Evolutionary conservation across 805 yeast genomes (phyloP).

Genomic region (Myxozyma melibiosi): DNA sequence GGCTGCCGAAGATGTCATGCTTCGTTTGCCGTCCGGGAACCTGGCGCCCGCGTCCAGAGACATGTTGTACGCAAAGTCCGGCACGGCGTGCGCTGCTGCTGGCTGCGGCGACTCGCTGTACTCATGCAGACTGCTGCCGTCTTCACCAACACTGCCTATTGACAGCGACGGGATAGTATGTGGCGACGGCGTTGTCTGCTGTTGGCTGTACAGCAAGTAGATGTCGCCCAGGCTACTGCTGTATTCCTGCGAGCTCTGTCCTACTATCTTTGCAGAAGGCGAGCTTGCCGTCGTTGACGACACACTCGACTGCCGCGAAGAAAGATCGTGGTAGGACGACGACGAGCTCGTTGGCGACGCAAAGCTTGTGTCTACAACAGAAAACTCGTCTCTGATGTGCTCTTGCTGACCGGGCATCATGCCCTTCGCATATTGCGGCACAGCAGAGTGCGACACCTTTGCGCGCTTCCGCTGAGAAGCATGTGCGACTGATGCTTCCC

Average conservation of each 20-base stretch:
- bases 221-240: neutral
- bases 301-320: slow-evolving; percentile 13
- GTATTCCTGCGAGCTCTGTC: neutral
- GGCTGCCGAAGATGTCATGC: neutral
- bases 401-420: too few species aligned
- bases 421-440: too few species aligned
- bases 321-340: neutral
- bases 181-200: neutral
- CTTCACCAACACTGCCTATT: too few species aligned
- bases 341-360: slow-evolving; percentile 3
- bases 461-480: neutral
- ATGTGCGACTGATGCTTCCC: too few species aligned
- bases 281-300: neutral
- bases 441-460: neutral
- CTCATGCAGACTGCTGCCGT: too few species aligned
- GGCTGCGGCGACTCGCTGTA: too few species aligned
- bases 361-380: neutral
- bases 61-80: too few species aligned
- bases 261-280: neutral
- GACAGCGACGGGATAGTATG: too few species aligned
- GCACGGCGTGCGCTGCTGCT: too few species aligned
- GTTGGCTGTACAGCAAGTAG: neutral
- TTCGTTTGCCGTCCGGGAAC: too few species aligned
- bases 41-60: too few species aligned
- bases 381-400: too few species aligned